Evolutionary conservation across 305 asterid species (phyloP).

Genomic region (Petunia hybrid): DNA sequence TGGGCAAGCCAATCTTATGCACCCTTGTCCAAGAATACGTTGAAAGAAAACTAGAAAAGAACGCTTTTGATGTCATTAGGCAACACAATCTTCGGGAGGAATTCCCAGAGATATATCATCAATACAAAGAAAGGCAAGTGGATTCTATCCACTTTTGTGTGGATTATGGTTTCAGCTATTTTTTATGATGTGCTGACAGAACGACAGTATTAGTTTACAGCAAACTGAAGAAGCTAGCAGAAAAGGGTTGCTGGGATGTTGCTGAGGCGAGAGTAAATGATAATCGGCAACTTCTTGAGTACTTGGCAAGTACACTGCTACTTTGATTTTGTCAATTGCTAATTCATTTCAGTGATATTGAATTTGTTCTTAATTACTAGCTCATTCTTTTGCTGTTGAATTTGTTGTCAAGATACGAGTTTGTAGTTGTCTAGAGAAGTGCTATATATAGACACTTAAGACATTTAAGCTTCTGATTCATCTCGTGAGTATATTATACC

Average conservation of each 20-base stretch:
- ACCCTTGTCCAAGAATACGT: slow-evolving; percentile 72
- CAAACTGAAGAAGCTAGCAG: slow-evolving; percentile 89
- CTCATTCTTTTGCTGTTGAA: not conserved
- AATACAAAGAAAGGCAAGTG: slow-evolving; percentile 85
- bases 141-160: slow-evolving; percentile 34
- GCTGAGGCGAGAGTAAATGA: slow-evolving; percentile 85
- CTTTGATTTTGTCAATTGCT: slow-evolving; percentile 18
- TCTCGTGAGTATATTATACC: slow-evolving; percentile 7
- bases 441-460: not conserved
- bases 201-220: slow-evolving; percentile 55
- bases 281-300: slow-evolving; percentile 75
- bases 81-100: slow-evolving; percentile 69
- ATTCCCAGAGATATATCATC: slow-evolving; percentile 84
- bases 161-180: slow-evolving; percentile 27
- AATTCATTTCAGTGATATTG: not conserved
- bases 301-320: slow-evolving; percentile 68
- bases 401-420: slow-evolving; percentile 23
- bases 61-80: slow-evolving; percentile 74
- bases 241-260: slow-evolving; percentile 93
- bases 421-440: slow-evolving; percentile 4
- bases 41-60: slow-evolving; percentile 54
- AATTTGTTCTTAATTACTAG: slow-evolving; percentile 11
- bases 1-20: slow-evolving; percentile 77
- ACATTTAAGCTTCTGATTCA: slow-evolving; percentile 22
- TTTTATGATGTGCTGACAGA: slow-evolving; percentile 15